Base-by-base conservation (phyloP, 495 filamentous ascomycete species). In the Mycothermus thermophilus region DNA sequence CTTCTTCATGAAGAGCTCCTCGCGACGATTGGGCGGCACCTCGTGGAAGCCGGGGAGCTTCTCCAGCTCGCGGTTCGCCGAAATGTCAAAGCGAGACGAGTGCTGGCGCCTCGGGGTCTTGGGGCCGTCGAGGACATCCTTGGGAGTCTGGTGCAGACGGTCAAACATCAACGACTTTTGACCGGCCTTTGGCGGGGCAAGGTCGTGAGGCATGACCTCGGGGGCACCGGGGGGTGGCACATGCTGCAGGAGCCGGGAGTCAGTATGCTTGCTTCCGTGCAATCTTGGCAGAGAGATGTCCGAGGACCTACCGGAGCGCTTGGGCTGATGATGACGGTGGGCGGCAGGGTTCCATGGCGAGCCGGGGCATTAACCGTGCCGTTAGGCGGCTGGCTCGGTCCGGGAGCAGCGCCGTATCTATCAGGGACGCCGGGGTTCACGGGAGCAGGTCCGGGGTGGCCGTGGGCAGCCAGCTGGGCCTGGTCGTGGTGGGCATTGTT, bases 1-100 rank as follows among this genome's bases (percentile, higher is more conserved):
- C 70, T 99, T 99, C 57, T 96, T 86, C 88, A 99, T 94, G 63
- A 99, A 99, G 12, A 99, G 71, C 27, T 96, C 90, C 62, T 99
- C 88, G 34, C 90, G 80, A 23, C 86, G 75, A 43, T 93, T 87
- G 13, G 90, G 92, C 8, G 88, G 79, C 31, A 96, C 90, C 60
- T 99, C 90, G 54, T 96, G 90, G 63, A 99, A 99, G n/a, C 90
- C 88, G 1, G 87, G 86, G 9, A 96, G 66, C 62, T 99, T 99
- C 52, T 96, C 92, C 27, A 99, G 64, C 60, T 99, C 90, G 44
- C 90, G 71, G 53, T 94, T 84, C 37, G 92, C 84, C 5, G 90
- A 99, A 41, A 99, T 90, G 52, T 96, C 88, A 53, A 99, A 96
- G 42, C 92, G 74, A 13, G 90, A 99, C 17, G 92, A 96, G 51